Evolutionary conservation across 2,329 filamentous ascomycete species (phyloP).

Genomic region (Exophiala aquamarina): DNA sequence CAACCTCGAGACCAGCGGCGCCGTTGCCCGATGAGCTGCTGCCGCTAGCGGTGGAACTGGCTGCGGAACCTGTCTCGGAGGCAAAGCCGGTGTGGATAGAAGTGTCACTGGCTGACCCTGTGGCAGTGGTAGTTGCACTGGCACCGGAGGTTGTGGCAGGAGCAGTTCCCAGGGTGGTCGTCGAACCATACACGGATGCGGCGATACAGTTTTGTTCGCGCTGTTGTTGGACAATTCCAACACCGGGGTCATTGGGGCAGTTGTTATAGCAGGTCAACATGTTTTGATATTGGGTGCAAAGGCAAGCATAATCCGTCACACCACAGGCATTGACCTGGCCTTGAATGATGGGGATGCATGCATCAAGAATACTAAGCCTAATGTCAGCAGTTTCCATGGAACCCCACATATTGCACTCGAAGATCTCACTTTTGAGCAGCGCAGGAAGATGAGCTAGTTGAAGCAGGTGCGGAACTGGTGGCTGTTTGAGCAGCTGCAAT

Average conservation of each 20-base stretch:
- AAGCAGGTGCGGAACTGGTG: slow-evolving; percentile 17
- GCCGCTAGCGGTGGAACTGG: slow-evolving; percentile 28
- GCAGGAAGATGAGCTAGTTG: slow-evolving; percentile 22
- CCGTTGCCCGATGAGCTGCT: slow-evolving; percentile 19
- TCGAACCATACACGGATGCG: slow-evolving; percentile 38
- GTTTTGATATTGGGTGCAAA: slow-evolving; percentile 57
- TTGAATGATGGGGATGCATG: slow-evolving; percentile 45
- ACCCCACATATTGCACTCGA: background rate
- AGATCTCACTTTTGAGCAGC: slow-evolving; percentile 28
- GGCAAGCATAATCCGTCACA: slow-evolving; percentile 55
- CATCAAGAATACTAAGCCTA: slow-evolving; percentile 54
- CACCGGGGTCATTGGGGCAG: slow-evolving; percentile 53
- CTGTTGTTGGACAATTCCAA: slow-evolving; percentile 35
- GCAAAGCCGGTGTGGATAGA: slow-evolving; percentile 17
- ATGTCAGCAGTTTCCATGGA: background rate
- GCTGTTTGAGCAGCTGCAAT: slow-evolving; percentile 29
- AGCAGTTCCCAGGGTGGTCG: slow-evolving; percentile 14
- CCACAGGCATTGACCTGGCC: slow-evolving; percentile 45
- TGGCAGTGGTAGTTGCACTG: slow-evolving; percentile 12
- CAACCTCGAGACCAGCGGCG: slow-evolving; percentile 19
- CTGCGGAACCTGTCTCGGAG: slow-evolving; percentile 18
- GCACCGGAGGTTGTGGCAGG: slow-evolving; percentile 19
- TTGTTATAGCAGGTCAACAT: slow-evolving; percentile 63
- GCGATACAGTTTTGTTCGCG: slow-evolving; percentile 42
- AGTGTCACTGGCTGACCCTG: slow-evolving; percentile 11